Evolutionary conservation across 805 yeast genomes (phyloP).

Genomic region (Ogataea saltuana): DNA sequence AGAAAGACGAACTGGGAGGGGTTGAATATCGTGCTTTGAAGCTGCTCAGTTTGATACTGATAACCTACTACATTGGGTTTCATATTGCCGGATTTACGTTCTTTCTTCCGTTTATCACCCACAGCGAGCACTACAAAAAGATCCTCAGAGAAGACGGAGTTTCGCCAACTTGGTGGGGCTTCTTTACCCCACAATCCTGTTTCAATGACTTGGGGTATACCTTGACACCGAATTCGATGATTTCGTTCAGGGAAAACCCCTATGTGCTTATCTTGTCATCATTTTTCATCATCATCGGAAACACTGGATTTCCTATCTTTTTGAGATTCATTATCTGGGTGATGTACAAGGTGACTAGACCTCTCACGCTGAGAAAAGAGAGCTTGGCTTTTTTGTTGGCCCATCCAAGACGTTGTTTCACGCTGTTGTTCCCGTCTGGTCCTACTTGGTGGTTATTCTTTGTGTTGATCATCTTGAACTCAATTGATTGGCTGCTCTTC

Average conservation of each 20-base stretch:
- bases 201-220: slow-evolving; percentile 88
- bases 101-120: slow-evolving; percentile 62
- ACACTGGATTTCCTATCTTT: slow-evolving; percentile 90
- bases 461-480: slow-evolving; percentile 71
- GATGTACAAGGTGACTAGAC: slow-evolving; percentile 64
- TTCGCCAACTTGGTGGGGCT: slow-evolving; percentile 89
- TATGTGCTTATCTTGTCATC: slow-evolving; percentile 64
- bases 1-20: slow-evolving; percentile 94
- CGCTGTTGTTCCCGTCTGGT: slow-evolving; percentile 83
- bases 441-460: slow-evolving; percentile 95
- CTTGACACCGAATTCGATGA: slow-evolving; percentile 79
- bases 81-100: slow-evolving; percentile 56
- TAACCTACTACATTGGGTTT: slow-evolving; percentile 73
- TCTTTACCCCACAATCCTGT: slow-evolving; percentile 75
- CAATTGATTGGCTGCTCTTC: slow-evolving; percentile 77
- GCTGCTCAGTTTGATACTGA: slow-evolving; percentile 63
- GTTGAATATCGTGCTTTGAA: slow-evolving; percentile 93
- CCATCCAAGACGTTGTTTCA: slow-evolving; percentile 97
- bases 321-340: slow-evolving; percentile 83
- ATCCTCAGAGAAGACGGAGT: slow-evolving; percentile 57
- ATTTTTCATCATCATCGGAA: slow-evolving; percentile 84
- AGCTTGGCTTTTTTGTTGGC: slow-evolving; percentile 84
- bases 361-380: slow-evolving; percentile 64
- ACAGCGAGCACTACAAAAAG: slow-evolving; percentile 42
- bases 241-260: slow-evolving; percentile 59